phyloP scores from a whole-genome alignment of 1,139 yeast species.

The Candida sp. region DNA sequence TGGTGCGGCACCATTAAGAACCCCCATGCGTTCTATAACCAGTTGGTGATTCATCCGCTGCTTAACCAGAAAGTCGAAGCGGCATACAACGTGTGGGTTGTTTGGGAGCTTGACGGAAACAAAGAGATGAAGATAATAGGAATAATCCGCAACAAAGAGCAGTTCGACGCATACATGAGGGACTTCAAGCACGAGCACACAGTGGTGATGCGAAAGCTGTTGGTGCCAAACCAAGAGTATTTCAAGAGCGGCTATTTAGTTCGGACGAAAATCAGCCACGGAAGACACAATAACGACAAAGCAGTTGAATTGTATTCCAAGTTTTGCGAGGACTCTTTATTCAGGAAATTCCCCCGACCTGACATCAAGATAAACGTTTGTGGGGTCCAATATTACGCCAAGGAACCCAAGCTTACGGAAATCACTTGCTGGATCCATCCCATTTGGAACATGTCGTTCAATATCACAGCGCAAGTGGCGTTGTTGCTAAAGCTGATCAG shows the following conservation, averaged over 20 bases:
- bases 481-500: slow-evolving; percentile 10
- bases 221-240: slow-evolving; percentile 11
- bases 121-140: slow-evolving; percentile 7
- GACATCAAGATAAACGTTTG: slow-evolving; percentile 12
- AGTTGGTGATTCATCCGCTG: slow-evolving; percentile 2
- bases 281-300: not conserved
- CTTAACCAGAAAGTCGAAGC: slow-evolving; percentile 9
- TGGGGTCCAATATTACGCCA: slow-evolving; percentile 10
- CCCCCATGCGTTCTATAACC: slow-evolving; percentile 2
- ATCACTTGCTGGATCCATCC: slow-evolving; percentile 16
- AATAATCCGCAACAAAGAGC: slow-evolving; percentile 10
- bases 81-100: slow-evolving; percentile 12
- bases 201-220: slow-evolving; percentile 11
- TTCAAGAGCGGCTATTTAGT: slow-evolving; percentile 15
- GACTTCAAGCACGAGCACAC: slow-evolving; percentile 5
- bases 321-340: slow-evolving; percentile 8
- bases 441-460: slow-evolving; percentile 14
- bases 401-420: slow-evolving; percentile 5
- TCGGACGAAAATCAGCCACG: slow-evolving; percentile 8
- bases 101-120: slow-evolving; percentile 11
- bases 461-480: slow-evolving; percentile 11
- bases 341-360: slow-evolving; percentile 8
- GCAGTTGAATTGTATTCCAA: slow-evolving; percentile 5
- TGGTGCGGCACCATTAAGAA: slow-evolving; percentile 7
- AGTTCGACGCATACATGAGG: slow-evolving; percentile 9